Percentiles rank a stretch among this genome's conserved stretches.
phyloP scores from a whole-genome alignment of 2,329 filamentous ascomycete species.

The Sclerotiophoma versabilis region DNA sequence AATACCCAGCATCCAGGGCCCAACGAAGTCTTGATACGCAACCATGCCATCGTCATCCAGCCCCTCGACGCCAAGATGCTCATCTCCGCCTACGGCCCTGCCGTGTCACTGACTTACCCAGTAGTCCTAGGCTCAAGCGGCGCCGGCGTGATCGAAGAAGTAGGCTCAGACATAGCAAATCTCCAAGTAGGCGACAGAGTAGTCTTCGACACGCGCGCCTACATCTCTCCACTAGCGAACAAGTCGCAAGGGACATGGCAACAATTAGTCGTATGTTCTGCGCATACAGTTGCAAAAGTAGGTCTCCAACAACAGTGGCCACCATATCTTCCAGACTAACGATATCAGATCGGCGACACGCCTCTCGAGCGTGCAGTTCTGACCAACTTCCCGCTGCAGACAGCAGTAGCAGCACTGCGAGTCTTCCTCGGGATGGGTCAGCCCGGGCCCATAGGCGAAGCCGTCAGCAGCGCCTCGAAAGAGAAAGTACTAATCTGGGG shows the following conservation, averaged over 20 bases:
- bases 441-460: conserved; percentile 16
- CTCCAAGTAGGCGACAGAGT: conserved; percentile 47
- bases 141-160: conserved; percentile 56
- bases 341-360: not conserved
- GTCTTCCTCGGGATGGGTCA: not conserved
- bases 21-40: conserved; percentile 32
- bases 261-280: not conserved
- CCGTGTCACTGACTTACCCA: too few relatives aligned
- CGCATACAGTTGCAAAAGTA: not conserved
- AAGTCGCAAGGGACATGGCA: not conserved
- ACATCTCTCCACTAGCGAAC: not conserved
- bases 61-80: too few relatives aligned
- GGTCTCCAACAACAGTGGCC: too few relatives aligned
- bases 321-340: not conserved
- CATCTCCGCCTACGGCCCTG: too few relatives aligned
- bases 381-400: not conserved
- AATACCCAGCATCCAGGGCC: conserved; percentile 12
- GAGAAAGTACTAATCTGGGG: conserved; percentile 40
- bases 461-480: too few relatives aligned
- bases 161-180: conserved; percentile 53
- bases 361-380: not conserved
- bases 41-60: conserved; percentile 33
- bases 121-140: too few relatives aligned
- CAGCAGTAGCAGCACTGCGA: not conserved
- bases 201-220: not conserved